Evolutionary conservation across 768 basidiomycete species (phyloP), one percentile per base, ranked within the genome.

Genomic region (Pisolithus orientalis): DNA sequence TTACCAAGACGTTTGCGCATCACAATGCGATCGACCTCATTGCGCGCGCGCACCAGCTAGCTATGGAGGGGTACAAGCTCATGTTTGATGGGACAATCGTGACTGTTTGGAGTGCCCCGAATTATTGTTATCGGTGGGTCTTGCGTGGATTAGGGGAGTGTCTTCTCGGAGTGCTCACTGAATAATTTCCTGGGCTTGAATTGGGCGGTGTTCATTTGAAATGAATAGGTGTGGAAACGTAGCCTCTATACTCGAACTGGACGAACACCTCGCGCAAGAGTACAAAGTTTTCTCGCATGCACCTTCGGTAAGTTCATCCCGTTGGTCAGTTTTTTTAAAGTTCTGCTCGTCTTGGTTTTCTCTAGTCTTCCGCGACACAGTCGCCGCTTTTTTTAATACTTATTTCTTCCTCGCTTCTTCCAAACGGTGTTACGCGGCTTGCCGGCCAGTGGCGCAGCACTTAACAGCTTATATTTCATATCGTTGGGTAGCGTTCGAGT

Each of bases 51-150:
- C 95, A 99, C 74, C 95, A 99, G 66, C 84, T 98, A 32, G 95
- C 91, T 1, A 95, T 95, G 91, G 94, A 96, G 70, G 94, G 94
- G 21, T 96, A 82, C 72, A 97, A 96, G 72, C 79, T 93, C 68
- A 95, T 97, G 94, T 96, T 96, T 62, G 94, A 98, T 69, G 75
- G 81, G 49, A 85, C 83, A 42, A 94, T 98, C 59, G 95, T 98
- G 31, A 98, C 95, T 7, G 94, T 98, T 39, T 98, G 95, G 94
- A 92, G 89, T 61, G 94, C 94, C 3, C 95, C 94, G 13, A 98
- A 98, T 70, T 98, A 98, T 67, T 97, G 95, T 70, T 97, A 97
- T 70, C 77, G 94, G 90, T 95, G 61, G 56, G 84, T 77, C 14
- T 21, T 21, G 21, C 21, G 51, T 49, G 43, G 28, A 42, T 13